A percentile compares a stretch with the other conserved stretches of the same genome.
phyloP scores from a whole-genome alignment of 805 yeast species.

The Lachancea quebecensis region DNA sequence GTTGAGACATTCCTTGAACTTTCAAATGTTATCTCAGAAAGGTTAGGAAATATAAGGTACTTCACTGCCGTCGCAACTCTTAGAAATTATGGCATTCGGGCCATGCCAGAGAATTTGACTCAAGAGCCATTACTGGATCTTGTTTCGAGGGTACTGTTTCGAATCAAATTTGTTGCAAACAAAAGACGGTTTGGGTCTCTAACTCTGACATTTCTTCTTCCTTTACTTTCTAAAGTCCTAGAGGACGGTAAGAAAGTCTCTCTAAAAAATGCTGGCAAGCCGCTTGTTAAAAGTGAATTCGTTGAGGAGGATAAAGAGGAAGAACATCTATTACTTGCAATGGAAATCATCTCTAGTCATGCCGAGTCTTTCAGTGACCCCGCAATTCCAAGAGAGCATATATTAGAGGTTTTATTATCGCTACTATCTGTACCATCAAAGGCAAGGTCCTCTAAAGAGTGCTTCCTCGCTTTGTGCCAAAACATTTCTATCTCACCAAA shows the following conservation, averaged over 20 bases:
- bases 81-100: slow-evolving; percentile 43
- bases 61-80: slow-evolving; percentile 67
- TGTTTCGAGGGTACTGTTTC: slow-evolving; percentile 62
- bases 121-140: slow-evolving; percentile 49
- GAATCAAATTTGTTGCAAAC: slow-evolving; percentile 66
- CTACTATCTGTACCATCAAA: slow-evolving; percentile 69
- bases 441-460: slow-evolving; percentile 77
- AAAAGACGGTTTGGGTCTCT: slow-evolving; percentile 63
- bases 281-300: slow-evolving; percentile 54
- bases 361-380: slow-evolving; percentile 61
- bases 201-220: slow-evolving; percentile 67
- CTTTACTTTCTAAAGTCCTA: slow-evolving; percentile 62
- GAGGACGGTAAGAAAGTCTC: slow-evolving; percentile 57
- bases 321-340: slow-evolving; percentile 70
- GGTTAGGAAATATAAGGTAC: slow-evolving; percentile 44
- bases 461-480: slow-evolving; percentile 70
- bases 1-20: slow-evolving; percentile 47
- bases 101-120: slow-evolving; percentile 40
- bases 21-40: slow-evolving; percentile 44
- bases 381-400: slow-evolving; percentile 59
- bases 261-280: slow-evolving; percentile 45
- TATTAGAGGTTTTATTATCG: slow-evolving; percentile 55
- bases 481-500: slow-evolving; percentile 60
- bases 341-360: slow-evolving; percentile 67
- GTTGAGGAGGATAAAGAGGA: slow-evolving; percentile 82